Base-by-base conservation (phyloP, 495 filamentous ascomycete genomes). In the Neurospora tetrasperma region DNA sequence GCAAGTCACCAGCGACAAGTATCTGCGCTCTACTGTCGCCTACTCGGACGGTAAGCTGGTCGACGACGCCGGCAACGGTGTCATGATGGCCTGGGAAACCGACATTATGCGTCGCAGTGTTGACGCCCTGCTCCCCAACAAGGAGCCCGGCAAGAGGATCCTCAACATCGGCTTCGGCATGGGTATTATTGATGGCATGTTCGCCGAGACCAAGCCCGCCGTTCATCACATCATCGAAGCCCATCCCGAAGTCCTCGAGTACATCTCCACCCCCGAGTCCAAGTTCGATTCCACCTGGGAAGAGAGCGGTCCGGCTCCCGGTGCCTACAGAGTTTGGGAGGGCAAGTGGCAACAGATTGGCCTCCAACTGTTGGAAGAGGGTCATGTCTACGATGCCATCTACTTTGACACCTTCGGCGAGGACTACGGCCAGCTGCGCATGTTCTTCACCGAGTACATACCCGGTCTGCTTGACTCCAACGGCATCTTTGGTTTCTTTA, bases 351-450 rank as follows among this genome's bases (percentile, higher is more conserved):
- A 97, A 81, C 91, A 97, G 75, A 84, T 97, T 0, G 80, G 97
- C 9, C 91, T 91, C 0, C 81, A 82, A 40, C 85, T 99, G 9
- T 81, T 96, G 0, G 86, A 88, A n/a, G 81, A 89, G 68, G 90
- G 90, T 8, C 85, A 90, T 62, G 82, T 89, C 35, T 96, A 95
- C 79, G 93, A 99, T 80, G 94, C 91, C 42, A 94, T 99, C 71
- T 99, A 98, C 84, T 98, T 97, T 77, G 96, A 98, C 79, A 99
- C 96, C 0, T 99, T 98, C 76, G 96, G 94, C 9, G 96, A 98
- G 82, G 90, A 92, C 66, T 99, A 99, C 82, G 84, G 82, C 6
- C 92, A 93, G 79, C 88, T 99, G 48, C 90, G 90, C 42, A 85
- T 89, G 41, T 99, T 99, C 83, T 97, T 99, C 80, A 89, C 86